Evolutionary conservation across 1,284 basidiomycete species (phyloP), one percentile per base, ranked within the genome.

Genomic region (Fistulina hepatica): DNA sequence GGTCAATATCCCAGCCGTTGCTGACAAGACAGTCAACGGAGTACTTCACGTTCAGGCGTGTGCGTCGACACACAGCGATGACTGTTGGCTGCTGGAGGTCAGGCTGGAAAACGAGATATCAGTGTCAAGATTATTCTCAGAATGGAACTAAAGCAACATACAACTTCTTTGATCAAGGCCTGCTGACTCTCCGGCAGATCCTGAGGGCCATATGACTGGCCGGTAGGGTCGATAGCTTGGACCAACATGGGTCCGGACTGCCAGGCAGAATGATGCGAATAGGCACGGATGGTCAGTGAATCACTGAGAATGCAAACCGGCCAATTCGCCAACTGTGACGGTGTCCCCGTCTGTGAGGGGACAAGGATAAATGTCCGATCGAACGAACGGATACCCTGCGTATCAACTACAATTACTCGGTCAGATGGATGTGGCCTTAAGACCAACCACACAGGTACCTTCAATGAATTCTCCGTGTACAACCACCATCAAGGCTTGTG

Each of bases 381-480:
- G 57, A 98, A 98, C 5, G 92, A 95, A 31, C 94, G 77, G 19
- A 91, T 64, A 7, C 89, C 91, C 45, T 65, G 61, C 9, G 65
- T 59, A 25, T 64, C 65, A 37, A 66, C 78, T 81, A 48, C 39
- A 41, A 31, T 37, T 50, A 37, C 45, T 44, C 33, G 44, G 24
- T 45, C 40, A n/a, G n/a, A 37, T 21, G 41, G 32, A 34, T 44
- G 26, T 39, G 26, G 21, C 34, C 34, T 30, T 22, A 21, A 17
- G n/a, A n/a, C 33, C n/a, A 22, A 28, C 37, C 34, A 26, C 22
- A 37, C 27, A 4, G 31, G 50, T 52, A 91, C 91, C 66, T 71
- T 98, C 94, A 35, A 71, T 69, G 54, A 93, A 95, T 56, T 97
- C 81, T 6, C 94, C 94, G 55, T 97, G 91, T 21, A 97, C 71